These are phyloP conservation scores for Picochlorum sp. DNA, from an alignment of 139 green algal genomes.

Conservation along the genomic window DNA sequence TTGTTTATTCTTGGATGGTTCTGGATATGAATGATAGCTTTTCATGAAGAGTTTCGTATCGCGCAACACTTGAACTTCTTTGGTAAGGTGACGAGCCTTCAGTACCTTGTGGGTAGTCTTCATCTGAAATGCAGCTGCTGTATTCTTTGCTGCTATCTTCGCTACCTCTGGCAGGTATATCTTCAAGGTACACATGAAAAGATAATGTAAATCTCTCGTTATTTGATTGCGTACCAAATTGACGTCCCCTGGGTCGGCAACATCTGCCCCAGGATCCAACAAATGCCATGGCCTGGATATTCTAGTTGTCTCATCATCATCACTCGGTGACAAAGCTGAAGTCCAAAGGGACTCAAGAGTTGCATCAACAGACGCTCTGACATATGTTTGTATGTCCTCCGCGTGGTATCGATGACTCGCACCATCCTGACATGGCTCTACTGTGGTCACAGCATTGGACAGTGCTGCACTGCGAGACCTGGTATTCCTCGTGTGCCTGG, in stretches of 20 bases:
- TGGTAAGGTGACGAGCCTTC: conserved; percentile 5
- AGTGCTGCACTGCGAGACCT: too few relatives aligned
- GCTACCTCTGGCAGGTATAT: conserved; percentile 25
- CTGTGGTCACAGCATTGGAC: too few relatives aligned
- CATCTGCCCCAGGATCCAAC: conserved; percentile 4
- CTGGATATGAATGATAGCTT: conserved; percentile 34
- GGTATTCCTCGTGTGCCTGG: too few relatives aligned
- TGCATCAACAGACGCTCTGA: neutral
- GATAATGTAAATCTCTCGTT: conserved; percentile 50
- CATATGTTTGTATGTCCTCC: neutral
- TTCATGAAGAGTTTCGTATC: conserved; percentile 88
- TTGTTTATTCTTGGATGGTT: neutral
- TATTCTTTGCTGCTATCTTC: conserved; percentile 1
- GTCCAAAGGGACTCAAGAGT: neutral
- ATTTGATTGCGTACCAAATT: conserved; percentile 37
- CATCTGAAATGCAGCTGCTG: conserved; percentile 3
- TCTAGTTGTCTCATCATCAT: neutral
- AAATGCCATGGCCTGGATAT: conserved; percentile 12
- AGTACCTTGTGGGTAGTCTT: conserved; percentile 6
- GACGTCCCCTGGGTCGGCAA: neutral
- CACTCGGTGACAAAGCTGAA: neutral
- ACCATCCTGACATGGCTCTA: conserved; percentile 1
- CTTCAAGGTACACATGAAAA: conserved; percentile 55
- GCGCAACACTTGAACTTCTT: conserved; percentile 37
- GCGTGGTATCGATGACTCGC: neutral